Evolutionary conservation across 768 basidiomycete genomes (phyloP), one percentile per base, ranked within the genome.

Genomic region (Tylopilus subfusipes): DNA sequence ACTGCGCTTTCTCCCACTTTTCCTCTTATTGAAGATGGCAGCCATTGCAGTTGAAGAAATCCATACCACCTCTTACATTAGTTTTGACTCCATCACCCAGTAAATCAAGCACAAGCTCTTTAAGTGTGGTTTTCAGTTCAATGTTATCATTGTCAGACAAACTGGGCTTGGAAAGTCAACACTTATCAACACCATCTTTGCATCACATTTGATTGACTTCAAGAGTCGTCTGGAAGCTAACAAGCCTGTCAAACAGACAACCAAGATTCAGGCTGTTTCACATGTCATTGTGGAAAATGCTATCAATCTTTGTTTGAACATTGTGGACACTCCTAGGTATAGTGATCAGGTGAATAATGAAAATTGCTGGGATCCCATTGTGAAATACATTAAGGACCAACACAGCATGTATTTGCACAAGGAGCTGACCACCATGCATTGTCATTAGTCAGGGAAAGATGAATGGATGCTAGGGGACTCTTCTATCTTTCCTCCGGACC

Each of bases 311-410:
- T 83, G 93, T 48, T 77, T 99, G 66, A 98, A 98, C 80, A 98
- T 99, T 60, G 93, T 98, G 62, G 96, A 99, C 74, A 99, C 97
- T 12, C 96, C 96, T 50, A 97, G 97, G 31, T 99, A 95, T 64
- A 97, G 95, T 44, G 96, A 99, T 81, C 92, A 94, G 66, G 84
- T 99, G 70, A 96, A 99, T 82, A 99, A 99, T 73, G 96, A 99
- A 73, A 90, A 90, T 72, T 98, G 97, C 80, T 99, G 96, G 96
- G 96, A 99, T 67, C 91, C 96, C 40, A 98, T 99, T 65, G 82
- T 98, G 70, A 98, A 97, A 74, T 97, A 99, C 73, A 98, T 98
- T 79, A 93, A 95, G 78, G 96, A 98, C 80, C 96, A 98, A 71
- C 96, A 98, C 78, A 94, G 92, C 69, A 92, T 93, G 34, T 99